A percentile compares a stretch with the other conserved stretches of the same genome.
Conservation (phyloP, 805 yeast species). For the Candida jianshihensis region DNA sequence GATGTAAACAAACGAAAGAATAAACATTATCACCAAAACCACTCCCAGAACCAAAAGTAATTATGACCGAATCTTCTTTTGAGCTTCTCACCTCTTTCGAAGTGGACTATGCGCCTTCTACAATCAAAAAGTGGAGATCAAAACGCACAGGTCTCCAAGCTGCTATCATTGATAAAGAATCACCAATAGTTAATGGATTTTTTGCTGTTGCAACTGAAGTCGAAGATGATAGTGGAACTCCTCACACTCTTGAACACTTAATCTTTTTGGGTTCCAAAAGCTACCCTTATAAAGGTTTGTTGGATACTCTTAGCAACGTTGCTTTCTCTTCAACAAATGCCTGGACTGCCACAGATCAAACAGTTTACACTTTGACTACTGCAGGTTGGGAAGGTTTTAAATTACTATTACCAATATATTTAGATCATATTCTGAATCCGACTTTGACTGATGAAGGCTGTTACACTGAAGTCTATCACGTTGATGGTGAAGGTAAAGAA, state of each 20-base stretch:
- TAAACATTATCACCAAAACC: too few relatives aligned
- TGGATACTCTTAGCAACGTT: constrained; percentile 80
- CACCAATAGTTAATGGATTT: constrained; percentile 89
- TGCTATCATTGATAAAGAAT: constrained; percentile 66
- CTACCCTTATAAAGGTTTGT: constrained; percentile 85
- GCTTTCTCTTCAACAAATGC: constrained; percentile 88
- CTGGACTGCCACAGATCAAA: constrained; percentile 94
- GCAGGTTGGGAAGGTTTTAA: constrained; percentile 97
- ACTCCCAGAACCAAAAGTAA: too few relatives aligned
- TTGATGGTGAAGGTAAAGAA: constrained; percentile 85
- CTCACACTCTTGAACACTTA: constrained; percentile 93
- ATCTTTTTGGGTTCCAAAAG: constrained; percentile 89
- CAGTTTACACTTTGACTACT: constrained; percentile 83
- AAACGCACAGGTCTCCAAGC: constrained; percentile 75
- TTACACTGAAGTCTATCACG: constrained; percentile 88
- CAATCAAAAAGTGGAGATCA: constrained; percentile 71
- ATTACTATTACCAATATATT: constrained; percentile 74
- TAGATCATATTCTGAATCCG: constrained; percentile 83
- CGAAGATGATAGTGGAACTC: constrained; percentile 80
- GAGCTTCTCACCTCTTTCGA: constrained; percentile 44
- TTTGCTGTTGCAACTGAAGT: constrained; percentile 95
- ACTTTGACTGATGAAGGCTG: constrained; percentile 87
- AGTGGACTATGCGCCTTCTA: constrained; percentile 70
- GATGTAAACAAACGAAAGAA: too few relatives aligned
- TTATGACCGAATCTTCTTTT: constrained; percentile 21